These are phyloP conservation scores for Globisporangium perplexum DNA, from an alignment of 352 stramenopile genomes.

Conservation along the genomic window DNA sequence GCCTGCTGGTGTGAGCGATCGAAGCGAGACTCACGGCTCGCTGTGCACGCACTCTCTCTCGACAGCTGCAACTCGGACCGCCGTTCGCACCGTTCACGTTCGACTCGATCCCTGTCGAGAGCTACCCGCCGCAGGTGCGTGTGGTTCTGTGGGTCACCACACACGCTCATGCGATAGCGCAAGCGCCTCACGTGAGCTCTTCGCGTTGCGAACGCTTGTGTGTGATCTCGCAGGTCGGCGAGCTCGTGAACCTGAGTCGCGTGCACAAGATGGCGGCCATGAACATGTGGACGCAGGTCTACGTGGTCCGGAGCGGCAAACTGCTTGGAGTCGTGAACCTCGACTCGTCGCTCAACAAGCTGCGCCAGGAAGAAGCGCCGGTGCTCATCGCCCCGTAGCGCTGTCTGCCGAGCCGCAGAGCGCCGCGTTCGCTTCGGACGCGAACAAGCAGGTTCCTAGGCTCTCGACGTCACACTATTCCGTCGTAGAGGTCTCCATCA, in stretches of 20 bases:
- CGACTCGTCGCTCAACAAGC: conserved; percentile 48
- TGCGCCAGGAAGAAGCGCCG: conserved; percentile 39
- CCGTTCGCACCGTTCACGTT: conserved; percentile 62
- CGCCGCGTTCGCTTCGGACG: not conserved
- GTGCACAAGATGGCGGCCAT: conserved; percentile 77
- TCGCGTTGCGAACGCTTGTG: not conserved
- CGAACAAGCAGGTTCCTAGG: no score
- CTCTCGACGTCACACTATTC: no score
- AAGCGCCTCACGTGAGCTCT: not conserved
- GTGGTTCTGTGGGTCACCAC: not conserved
- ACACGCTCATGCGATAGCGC: not conserved
- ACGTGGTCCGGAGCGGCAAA: conserved; percentile 67
- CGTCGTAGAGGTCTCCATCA: no score
- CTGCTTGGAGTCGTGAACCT: conserved; percentile 66
- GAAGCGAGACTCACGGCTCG: not conserved
- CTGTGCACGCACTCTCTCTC: not conserved
- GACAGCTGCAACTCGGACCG: conserved; percentile 58
- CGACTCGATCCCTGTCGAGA: conserved; percentile 66
- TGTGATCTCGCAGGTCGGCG: conserved; percentile 29
- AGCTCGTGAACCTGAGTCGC: conserved; percentile 60
- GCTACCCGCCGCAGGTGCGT: conserved; percentile 62
- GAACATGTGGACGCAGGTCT: conserved; percentile 81
- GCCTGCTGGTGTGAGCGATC: not conserved
- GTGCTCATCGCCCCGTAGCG: conserved; percentile 31
- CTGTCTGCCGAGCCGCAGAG: not conserved